These are phyloP conservation scores for Hypoxylon lenormandii DNA, from an alignment of 495 filamentous ascomycete species.

Conservation along the genomic window DNA sequence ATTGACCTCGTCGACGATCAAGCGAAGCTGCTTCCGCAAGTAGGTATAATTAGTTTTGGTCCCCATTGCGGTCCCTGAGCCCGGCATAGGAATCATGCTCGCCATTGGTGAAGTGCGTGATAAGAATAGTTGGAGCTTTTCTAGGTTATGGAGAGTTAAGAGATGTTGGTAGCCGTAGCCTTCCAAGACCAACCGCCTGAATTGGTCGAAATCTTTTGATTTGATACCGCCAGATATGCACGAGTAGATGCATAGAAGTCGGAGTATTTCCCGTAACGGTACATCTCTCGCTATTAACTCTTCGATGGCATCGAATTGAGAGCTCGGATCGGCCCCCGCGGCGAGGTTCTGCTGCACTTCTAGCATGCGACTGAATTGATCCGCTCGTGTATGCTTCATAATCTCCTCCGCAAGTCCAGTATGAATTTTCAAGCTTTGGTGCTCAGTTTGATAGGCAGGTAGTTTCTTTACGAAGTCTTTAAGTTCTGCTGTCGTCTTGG, in stretches of 20 bases:
- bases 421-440: constrained; percentile 89
- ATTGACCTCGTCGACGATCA: constrained; percentile 96
- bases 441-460: constrained; percentile 91
- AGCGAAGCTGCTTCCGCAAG: constrained; percentile 82
- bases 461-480: constrained; percentile 92
- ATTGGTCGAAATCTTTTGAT: constrained; percentile 84
- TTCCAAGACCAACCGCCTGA: constrained; percentile 87
- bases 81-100: constrained; percentile 75
- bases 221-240: constrained; percentile 89
- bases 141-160: constrained; percentile 86
- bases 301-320: constrained; percentile 88
- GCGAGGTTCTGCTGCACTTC: constrained; percentile 97
- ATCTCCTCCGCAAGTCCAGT: constrained; percentile 94
- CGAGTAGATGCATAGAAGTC: constrained; percentile 89
- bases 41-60: constrained; percentile 90
- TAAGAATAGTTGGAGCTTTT: constrained; percentile 86
- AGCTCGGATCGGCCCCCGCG: constrained; percentile 87
- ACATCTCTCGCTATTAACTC: constrained; percentile 90
- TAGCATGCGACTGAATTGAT: constrained; percentile 85
- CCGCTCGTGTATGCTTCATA: constrained; percentile 86
- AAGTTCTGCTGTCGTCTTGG: constrained; percentile 88
- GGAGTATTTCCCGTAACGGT: constrained; percentile 80
- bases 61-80: constrained; percentile 65
- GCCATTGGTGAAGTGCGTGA: constrained; percentile 75
- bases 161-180: constrained; percentile 96